These are phyloP conservation scores for Obba rivulosa DNA, from an alignment of 768 basidiomycete species.

Conservation along the genomic window DNA sequence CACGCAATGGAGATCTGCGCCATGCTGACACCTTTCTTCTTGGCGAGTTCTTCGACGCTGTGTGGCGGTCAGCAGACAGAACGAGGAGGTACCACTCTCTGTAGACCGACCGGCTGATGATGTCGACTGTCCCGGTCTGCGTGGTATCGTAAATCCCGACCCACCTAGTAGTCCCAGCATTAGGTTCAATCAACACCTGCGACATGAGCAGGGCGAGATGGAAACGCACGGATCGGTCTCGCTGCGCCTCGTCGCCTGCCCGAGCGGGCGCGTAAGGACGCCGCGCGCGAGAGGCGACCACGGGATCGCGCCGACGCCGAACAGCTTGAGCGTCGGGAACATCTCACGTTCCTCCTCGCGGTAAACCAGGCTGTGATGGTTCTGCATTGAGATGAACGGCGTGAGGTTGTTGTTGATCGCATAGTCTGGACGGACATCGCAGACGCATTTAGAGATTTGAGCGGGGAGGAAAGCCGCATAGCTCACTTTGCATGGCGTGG, in stretches of 20 bases:
- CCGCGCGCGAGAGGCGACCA: slow-evolving; percentile 36
- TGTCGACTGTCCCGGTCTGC: slow-evolving; percentile 8
- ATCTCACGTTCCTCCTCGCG: slow-evolving; percentile 59
- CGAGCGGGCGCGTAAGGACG: slow-evolving; percentile 22
- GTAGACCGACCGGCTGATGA: slow-evolving; percentile 16
- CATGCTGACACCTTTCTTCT: slow-evolving; percentile 30
- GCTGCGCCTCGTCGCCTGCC: slow-evolving; percentile 16
- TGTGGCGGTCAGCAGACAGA: neutral
- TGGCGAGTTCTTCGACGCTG: slow-evolving; percentile 37
- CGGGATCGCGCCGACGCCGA: slow-evolving; percentile 29
- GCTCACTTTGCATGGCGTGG: slow-evolving; percentile 27
- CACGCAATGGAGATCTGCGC: slow-evolving; percentile 29
- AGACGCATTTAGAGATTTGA: no score
- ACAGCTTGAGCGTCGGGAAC: slow-evolving; percentile 40
- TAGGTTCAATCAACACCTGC: slow-evolving; percentile 19
- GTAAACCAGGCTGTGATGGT: slow-evolving; percentile 51
- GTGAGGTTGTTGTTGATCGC: slow-evolving; percentile 34
- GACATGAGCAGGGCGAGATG: neutral
- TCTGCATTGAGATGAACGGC: slow-evolving; percentile 63
- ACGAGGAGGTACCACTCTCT: neutral
- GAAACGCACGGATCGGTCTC: slow-evolving; percentile 17
- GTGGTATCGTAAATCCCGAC: slow-evolving; percentile 9
- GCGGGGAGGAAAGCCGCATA: no score
- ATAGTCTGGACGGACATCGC: slow-evolving; percentile 25
- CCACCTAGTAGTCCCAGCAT: slow-evolving; percentile 10